Evolutionary conservation across 495 filamentous ascomycete genomes (phyloP).

Genomic region (Penicillium soppii): DNA sequence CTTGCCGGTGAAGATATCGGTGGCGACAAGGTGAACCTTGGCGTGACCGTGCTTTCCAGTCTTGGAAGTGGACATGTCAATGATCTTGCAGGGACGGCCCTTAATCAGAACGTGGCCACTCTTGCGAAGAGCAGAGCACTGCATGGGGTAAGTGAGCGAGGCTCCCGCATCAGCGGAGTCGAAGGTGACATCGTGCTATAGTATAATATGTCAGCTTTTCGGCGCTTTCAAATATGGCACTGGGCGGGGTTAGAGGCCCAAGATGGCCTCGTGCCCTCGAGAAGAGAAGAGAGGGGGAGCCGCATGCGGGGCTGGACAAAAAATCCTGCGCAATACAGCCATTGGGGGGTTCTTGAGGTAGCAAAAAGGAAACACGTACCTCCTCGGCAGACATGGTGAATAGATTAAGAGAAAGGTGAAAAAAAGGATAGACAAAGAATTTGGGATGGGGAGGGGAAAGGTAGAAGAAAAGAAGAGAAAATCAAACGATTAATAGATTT

Average conservation of each 20-base stretch:
- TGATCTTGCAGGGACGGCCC: constrained; percentile 98
- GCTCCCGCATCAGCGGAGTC: constrained; percentile 91
- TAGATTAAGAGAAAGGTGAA: constrained; percentile 15
- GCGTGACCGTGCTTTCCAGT: constrained; percentile 99
- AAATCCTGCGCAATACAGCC: constrained; percentile 11
- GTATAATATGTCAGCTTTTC: constrained; percentile 5
- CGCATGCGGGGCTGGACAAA: constrained; percentile 36
- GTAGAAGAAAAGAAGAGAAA: constrained; percentile 18
- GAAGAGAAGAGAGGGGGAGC: constrained; percentile 28
- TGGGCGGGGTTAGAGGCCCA: neutral
- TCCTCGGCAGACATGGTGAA: constrained; percentile 45
- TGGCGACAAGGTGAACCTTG: constrained; percentile 96
- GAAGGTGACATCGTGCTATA: constrained; percentile 86
- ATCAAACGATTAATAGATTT: constrained; percentile 7
- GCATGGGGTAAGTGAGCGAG: constrained; percentile 91
- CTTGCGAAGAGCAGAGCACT: constrained; percentile 99
- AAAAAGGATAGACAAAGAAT: constrained; percentile 12
- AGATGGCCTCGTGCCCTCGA: constrained; percentile 16
- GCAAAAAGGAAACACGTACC: constrained; percentile 26
- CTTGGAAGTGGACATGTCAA: constrained; percentile 99
- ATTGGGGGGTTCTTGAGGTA: constrained; percentile 6
- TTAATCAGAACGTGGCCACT: constrained; percentile 98
- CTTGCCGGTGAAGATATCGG: constrained; percentile 99
- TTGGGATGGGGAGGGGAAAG: constrained; percentile 19
- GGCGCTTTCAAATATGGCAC: neutral